Base-by-base conservation (phyloP, 352 stramenopile species). In the Globisporangium carolinianum region DNA sequence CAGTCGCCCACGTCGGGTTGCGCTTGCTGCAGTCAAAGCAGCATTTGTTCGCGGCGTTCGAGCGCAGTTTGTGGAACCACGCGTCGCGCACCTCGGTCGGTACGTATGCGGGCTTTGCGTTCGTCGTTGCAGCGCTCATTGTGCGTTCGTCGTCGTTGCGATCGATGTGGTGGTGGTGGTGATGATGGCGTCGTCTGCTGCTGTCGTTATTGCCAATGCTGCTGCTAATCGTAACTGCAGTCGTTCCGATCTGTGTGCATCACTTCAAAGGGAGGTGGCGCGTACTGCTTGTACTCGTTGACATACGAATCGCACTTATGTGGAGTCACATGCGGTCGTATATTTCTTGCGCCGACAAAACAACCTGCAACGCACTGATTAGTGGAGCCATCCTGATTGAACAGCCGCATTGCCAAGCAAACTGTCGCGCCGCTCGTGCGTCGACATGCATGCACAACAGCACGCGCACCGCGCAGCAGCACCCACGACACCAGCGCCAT, bases 21-120 rank as follows among this genome's bases (percentile, higher is more conserved):
- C 90, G 83, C 55, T 96, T 96, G 63, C 88, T 94, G 76, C 95
- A 98, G 77, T 98, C 95, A 69, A 98, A 98, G 74, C 95, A 98
- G 58, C 83, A 69, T 59, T 96, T 96, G 62, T 96, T 96, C 51
- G 86, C 86, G 18, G 74, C 73, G 17, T 68, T 66, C 55, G 73
- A 72, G 57, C 86, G 84, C 54, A 94, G 67, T 65, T 88, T 91
- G 50, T 94, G 86, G 72, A 95, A 95, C 69, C 78, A 95, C 51
- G 83, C 77, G 70, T 95, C 83, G 52, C 86, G 83, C 50, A 86
- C 70, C 47, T 79, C 67, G 11, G 80, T 82, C 0, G 77, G 76
- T 61, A 93, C 83, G 62, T 90, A 94, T 66, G 75, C 67, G 45
- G 80, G 67, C 67, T 88, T 73, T 41, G 53, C 36, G 12, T 55